Conservation (phyloP, 768 basidiomycete species). For the Ramaria sp. region DNA sequence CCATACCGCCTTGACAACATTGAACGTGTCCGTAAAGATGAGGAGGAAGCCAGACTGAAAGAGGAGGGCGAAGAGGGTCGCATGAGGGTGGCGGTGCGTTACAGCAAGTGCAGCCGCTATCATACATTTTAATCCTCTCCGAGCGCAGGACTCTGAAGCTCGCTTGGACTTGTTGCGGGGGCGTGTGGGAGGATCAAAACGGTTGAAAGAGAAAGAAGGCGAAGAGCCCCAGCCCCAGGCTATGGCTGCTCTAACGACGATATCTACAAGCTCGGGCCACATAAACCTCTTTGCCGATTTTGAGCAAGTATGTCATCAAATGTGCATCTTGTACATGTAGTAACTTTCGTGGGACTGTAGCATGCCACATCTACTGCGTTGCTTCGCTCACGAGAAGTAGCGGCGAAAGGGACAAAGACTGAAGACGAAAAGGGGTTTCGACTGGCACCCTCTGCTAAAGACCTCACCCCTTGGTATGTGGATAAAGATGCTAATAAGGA, state of each 20-base stretch:
- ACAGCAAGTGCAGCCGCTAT: neutral
- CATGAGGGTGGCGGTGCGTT: constrained; percentile 58
- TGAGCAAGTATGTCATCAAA: constrained; percentile 42
- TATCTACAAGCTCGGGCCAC: constrained; percentile 26
- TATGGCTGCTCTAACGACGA: neutral
- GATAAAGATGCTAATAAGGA: constrained; percentile 22
- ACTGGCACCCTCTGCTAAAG: constrained; percentile 64
- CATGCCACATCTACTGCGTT: constrained; percentile 36
- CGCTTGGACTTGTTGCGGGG: constrained; percentile 55
- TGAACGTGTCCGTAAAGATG: constrained; percentile 68
- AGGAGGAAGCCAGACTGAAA: constrained; percentile 61
- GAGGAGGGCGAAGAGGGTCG: constrained; percentile 63
- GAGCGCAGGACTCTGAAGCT: constrained; percentile 65
- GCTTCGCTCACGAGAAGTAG: constrained; percentile 17
- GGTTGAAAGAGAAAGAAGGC: constrained; percentile 8
- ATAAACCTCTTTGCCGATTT: constrained; percentile 80
- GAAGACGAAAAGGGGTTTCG: constrained; percentile 65
- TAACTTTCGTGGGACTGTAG: constrained; percentile 22
- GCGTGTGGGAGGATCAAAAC: constrained; percentile 37
- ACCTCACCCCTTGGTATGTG: constrained; percentile 74
- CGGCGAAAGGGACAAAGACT: constrained; percentile 23
- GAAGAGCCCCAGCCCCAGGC: neutral
- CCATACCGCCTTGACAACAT: constrained; percentile 81
- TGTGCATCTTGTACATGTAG: too few species aligned
- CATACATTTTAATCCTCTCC: neutral